phyloP scores from a whole-genome alignment of 805 yeast genomes.

The Jamesozyma rosinii region DNA sequence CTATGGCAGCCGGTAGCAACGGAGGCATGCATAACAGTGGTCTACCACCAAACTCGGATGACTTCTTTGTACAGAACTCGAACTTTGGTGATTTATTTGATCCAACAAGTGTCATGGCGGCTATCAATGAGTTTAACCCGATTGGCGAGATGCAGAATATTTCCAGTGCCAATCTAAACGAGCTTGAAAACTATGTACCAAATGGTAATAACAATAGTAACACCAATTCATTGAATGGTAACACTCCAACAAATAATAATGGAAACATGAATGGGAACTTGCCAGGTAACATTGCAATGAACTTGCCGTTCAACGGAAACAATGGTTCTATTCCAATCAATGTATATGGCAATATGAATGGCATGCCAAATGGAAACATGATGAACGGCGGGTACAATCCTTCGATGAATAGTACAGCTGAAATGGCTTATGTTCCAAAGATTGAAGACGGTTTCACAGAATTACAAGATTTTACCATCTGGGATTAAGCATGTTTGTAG shows the following conservation, averaged over 20 bases:
- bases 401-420: background rate
- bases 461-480: constrained; percentile 24
- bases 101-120: constrained; percentile 27
- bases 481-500: constrained; percentile 14
- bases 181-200: background rate
- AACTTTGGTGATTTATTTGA: constrained; percentile 27
- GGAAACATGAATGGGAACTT: constrained; percentile 2
- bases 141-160: constrained; percentile 1
- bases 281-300: background rate
- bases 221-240: constrained; percentile 1
- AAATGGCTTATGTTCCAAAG: constrained; percentile 7
- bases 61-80: constrained; percentile 27
- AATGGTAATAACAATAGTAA: background rate
- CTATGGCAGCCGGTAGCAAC: background rate
- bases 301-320: background rate
- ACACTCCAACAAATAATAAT: background rate
- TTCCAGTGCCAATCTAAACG: background rate
- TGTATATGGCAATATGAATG: background rate
- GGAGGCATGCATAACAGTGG: background rate
- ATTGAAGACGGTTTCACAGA: constrained; percentile 23
- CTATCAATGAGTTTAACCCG: constrained; percentile 9
- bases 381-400: background rate
- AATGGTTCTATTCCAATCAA: background rate
- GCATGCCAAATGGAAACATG: background rate
- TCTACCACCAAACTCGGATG: constrained; percentile 29